phyloP scores from a whole-genome alignment of 225 moss, liverwort and hornwort species.

The Antitrichia curtipendula region DNA sequence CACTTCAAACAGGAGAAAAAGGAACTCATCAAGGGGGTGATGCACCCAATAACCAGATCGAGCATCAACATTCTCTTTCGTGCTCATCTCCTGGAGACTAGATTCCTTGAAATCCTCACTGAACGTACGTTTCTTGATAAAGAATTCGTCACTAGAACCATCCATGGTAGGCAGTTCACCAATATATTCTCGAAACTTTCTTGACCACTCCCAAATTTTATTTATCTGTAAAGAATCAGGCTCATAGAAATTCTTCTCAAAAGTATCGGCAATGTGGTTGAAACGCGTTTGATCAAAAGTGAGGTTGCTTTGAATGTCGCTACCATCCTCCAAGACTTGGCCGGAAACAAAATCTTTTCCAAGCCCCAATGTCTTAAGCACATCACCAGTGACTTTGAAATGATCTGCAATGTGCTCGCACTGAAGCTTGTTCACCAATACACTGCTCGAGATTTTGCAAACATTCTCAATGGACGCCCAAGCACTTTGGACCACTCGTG shows the following conservation, averaged over 20 bases:
- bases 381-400: neutral
- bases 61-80: fast-evolving
- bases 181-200: neutral
- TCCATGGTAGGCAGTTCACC: fast-evolving
- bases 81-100: fast-evolving
- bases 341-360: neutral
- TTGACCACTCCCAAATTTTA: neutral
- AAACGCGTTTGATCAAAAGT: neutral
- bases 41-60: fast-evolving
- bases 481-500: neutral
- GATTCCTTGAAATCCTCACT: fast-evolving
- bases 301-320: neutral
- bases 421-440: neutral
- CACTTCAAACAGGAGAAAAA: neutral
- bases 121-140: too few species aligned
- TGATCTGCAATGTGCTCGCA: neutral
- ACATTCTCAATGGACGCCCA: neutral
- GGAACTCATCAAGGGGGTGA: neutral
- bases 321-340: neutral
- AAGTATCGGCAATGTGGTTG: fast-evolving
- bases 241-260: neutral
- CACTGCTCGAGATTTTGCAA: neutral
- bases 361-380: neutral
- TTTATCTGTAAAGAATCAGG: fast-evolving
- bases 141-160: neutral